Percentiles rank a stretch among this genome's conserved stretches.
Evolutionary conservation across 225 moss, liverwort and hornwort genomes (phyloP).

Genomic region (Asterella californica): DNA sequence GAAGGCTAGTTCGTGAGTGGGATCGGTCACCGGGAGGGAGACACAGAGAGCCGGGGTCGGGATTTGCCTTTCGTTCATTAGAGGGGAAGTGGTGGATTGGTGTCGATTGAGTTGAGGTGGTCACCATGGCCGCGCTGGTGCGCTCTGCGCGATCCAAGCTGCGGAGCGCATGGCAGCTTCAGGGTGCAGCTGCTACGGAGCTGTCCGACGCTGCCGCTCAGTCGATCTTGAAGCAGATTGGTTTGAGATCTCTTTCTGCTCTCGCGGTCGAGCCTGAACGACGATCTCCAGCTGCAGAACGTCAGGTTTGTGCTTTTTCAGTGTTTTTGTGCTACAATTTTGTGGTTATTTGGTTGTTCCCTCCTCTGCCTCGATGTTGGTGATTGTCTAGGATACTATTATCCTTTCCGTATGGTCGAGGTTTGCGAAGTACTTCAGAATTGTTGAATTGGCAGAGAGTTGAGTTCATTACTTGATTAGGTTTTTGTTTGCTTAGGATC

Average conservation of each 20-base stretch:
- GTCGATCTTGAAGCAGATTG: conserved; percentile 11
- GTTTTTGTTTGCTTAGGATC: neutral
- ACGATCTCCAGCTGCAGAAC: neutral
- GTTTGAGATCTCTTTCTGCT: conserved; percentile 19
- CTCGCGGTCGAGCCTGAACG: conserved; percentile 13
- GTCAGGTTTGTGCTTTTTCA: conserved; percentile 14
- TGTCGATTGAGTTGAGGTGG: neutral
- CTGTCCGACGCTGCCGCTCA: neutral
- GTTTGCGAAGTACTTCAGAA: neutral
- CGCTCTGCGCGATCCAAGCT: conserved; percentile 25
- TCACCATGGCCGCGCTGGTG: conserved; percentile 20
- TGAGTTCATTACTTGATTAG: neutral
- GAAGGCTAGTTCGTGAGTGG: no score
- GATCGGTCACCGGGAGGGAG: no score
- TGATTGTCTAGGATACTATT: neutral
- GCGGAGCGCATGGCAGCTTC: conserved; percentile 19
- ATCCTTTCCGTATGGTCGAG: neutral
- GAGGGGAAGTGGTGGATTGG: no score
- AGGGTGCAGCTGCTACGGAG: neutral
- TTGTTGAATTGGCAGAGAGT: neutral
- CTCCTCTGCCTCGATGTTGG: no score
- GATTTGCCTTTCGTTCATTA: no score
- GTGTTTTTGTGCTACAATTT: neutral
- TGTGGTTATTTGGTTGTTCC: neutral
- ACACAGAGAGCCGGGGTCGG: no score